Evolutionary conservation across 2,329 filamentous ascomycete species (phyloP).

Genomic region (Lasiodiplodia citricola): DNA sequence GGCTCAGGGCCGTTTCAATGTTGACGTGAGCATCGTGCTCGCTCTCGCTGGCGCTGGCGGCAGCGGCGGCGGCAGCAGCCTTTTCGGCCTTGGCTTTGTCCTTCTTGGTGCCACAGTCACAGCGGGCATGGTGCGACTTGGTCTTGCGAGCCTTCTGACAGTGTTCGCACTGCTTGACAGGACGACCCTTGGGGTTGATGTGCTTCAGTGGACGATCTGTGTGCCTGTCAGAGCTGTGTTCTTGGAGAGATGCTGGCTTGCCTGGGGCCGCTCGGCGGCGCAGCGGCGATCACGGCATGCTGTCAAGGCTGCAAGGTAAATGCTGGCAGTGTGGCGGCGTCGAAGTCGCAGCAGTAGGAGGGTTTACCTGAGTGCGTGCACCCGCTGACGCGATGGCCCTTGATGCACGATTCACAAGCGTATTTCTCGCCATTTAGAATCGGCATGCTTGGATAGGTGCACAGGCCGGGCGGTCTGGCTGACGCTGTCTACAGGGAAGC

Average conservation of each 20-base stretch:
- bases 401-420: conserved; percentile 97
- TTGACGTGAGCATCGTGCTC: conserved; percentile 37
- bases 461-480: conserved; percentile 27
- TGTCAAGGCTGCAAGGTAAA: conserved; percentile 3
- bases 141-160: conserved; percentile 96
- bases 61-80: conserved; percentile 37
- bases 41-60: conserved; percentile 40
- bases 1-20: conserved; percentile 39
- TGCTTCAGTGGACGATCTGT: conserved; percentile 88
- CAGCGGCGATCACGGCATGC: conserved; percentile 13
- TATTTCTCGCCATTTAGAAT: conserved; percentile 86
- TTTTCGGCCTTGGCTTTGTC: conserved; percentile 60
- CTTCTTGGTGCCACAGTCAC: conserved; percentile 94
- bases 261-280: conserved; percentile 31
- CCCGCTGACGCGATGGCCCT: conserved; percentile 97
- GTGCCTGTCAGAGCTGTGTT: conserved; percentile 28
- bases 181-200: conserved; percentile 97
- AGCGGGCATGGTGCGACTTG: conserved; percentile 91
- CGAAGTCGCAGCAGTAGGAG: conserved; percentile 26
- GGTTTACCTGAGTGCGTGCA: conserved; percentile 88
- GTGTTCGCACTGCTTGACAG: conserved; percentile 96
- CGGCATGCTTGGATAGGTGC: conserved; percentile 40
- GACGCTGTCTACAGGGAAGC: conserved; percentile 23
- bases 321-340: neutral
- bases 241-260: conserved; percentile 23